Conservation (phyloP, 2,329 filamentous ascomycete genomes). For the Hypoxylon sp. region DNA sequence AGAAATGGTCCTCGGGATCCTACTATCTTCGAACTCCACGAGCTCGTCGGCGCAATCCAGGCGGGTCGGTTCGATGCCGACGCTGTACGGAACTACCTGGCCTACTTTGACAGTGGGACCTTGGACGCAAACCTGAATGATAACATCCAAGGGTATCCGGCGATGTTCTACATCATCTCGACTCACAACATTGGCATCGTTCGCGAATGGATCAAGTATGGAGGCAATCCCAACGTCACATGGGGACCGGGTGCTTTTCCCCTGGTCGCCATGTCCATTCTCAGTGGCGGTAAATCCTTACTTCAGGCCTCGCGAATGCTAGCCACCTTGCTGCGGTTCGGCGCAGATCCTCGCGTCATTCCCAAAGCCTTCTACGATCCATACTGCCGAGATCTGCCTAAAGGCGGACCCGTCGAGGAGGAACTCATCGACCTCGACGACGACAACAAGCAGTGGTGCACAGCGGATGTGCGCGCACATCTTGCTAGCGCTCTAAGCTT, state of each 20-base stretch:
- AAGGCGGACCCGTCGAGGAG: conserved; percentile 21
- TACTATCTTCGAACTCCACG: conserved; percentile 10
- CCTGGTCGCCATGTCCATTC: conserved; percentile 35
- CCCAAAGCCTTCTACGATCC: conserved; percentile 38
- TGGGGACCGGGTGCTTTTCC: conserved; percentile 27
- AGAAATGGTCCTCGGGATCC: conserved; percentile 6
- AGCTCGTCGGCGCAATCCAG: conserved; percentile 27
- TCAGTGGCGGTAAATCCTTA: conserved; percentile 18
- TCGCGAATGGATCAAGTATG: conserved; percentile 37
- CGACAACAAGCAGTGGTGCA: conserved; percentile 38
- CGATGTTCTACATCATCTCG: conserved; percentile 39
- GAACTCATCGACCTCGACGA: conserved; percentile 24
- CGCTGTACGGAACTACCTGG: conserved; percentile 33
- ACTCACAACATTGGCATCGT: conserved; percentile 31
- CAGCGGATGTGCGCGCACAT: conserved; percentile 12
- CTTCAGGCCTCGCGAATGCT: conserved; percentile 18
- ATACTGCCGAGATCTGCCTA: conserved; percentile 33
- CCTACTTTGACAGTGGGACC: conserved; percentile 12
- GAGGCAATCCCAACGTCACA: conserved; percentile 35
- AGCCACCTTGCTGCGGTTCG: conserved; percentile 31
- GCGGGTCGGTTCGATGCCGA: conserved; percentile 14
- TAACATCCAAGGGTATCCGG: conserved; percentile 30
- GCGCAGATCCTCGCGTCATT: conserved; percentile 28
- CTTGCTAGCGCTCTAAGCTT: conserved; percentile 27
- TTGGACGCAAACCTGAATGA: conserved; percentile 26